phyloP scores from a whole-genome alignment of 2,329 filamentous ascomycete genomes.

The Penicillium sp. region DNA sequence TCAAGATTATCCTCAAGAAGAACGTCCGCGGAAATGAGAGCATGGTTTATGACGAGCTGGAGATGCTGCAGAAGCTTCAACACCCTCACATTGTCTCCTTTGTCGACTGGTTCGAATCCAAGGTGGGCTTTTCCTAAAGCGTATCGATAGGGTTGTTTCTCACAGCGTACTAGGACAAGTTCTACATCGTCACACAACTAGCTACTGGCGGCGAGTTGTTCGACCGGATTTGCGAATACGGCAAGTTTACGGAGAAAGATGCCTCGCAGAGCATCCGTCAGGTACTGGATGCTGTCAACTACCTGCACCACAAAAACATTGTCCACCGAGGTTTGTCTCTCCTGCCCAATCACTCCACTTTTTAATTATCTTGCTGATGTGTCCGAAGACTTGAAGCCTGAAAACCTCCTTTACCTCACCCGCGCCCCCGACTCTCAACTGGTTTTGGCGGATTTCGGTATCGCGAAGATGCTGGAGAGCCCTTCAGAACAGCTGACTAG shows the following conservation, averaged over 20 bases:
- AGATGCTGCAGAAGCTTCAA: slow-evolving; percentile 84
- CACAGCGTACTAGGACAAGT: slow-evolving; percentile 71
- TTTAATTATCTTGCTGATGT: slow-evolving; percentile 3
- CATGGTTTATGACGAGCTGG: slow-evolving; percentile 97
- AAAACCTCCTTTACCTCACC: slow-evolving; percentile 92
- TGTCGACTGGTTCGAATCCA: slow-evolving; percentile 98
- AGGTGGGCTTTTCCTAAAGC: slow-evolving; percentile 53
- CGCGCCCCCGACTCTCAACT: slow-evolving; percentile 72
- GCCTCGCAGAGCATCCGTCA: slow-evolving; percentile 93
- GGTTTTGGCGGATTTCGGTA: slow-evolving; percentile 94
- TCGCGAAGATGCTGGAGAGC: slow-evolving; percentile 93
- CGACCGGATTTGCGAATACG: slow-evolving; percentile 95
- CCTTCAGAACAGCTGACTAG: slow-evolving; percentile 90
- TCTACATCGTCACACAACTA: slow-evolving; percentile 96
- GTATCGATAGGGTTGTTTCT: neutral
- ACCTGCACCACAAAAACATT: slow-evolving; percentile 89
- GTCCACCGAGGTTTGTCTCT: slow-evolving; percentile 74
- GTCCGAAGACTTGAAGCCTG: slow-evolving; percentile 81
- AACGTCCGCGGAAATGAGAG: slow-evolving; percentile 97
- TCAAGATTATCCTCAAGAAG: slow-evolving; percentile 99
- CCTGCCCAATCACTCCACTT: neutral
- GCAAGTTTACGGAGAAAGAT: slow-evolving; percentile 98
- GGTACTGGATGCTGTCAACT: slow-evolving; percentile 87
- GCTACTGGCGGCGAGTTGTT: slow-evolving; percentile 95
- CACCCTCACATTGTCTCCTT: slow-evolving; percentile 97